Evolutionary conservation across 805 yeast genomes (phyloP).

Genomic region (Kazachstania kunashirensis): DNA sequence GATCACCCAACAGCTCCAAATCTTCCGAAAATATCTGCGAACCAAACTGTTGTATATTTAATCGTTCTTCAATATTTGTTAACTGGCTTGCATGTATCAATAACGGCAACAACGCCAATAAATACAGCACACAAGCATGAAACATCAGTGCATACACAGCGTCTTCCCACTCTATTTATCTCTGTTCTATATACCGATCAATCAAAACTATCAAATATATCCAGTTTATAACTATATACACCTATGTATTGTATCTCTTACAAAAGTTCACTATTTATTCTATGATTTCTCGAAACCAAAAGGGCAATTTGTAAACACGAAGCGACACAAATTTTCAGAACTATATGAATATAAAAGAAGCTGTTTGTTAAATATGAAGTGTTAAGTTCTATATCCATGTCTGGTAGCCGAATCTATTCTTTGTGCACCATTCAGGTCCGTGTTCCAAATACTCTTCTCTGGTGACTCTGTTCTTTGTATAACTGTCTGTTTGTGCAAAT

Average conservation of each 20-base stretch:
- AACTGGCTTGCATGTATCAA: slow-evolving; percentile 8
- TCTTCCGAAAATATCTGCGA: not conserved
- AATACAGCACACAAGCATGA: slow-evolving; percentile 7
- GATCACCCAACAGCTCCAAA: slow-evolving; percentile 18
- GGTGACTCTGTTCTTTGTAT: slow-evolving; percentile 50
- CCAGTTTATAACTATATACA: too few relatives aligned
- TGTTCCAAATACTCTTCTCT: slow-evolving; percentile 78
- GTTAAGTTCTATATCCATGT: slow-evolving; percentile 22
- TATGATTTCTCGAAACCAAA: not conserved
- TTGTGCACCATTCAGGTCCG: slow-evolving; percentile 46
- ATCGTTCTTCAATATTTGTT: slow-evolving; percentile 9
- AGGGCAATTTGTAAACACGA: slow-evolving; percentile 1
- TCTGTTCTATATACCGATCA: too few relatives aligned
- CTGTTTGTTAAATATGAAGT: too few relatives aligned
- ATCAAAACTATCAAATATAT: too few relatives aligned
- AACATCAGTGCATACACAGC: too few relatives aligned
- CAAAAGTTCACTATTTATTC: not conserved
- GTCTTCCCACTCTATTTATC: too few relatives aligned
- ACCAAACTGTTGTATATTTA: slow-evolving; percentile 6
- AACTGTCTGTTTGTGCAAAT: slow-evolving; percentile 33
- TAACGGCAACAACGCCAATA: slow-evolving; percentile 2
- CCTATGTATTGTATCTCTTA: too few relatives aligned
- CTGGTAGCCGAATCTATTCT: slow-evolving; percentile 35
- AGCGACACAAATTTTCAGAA: too few relatives aligned
- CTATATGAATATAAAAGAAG: too few relatives aligned